These are phyloP conservation scores for Selaginella tamariscina DNA, from an alignment of 75 land plant genomes.

Conservation along the genomic window DNA sequence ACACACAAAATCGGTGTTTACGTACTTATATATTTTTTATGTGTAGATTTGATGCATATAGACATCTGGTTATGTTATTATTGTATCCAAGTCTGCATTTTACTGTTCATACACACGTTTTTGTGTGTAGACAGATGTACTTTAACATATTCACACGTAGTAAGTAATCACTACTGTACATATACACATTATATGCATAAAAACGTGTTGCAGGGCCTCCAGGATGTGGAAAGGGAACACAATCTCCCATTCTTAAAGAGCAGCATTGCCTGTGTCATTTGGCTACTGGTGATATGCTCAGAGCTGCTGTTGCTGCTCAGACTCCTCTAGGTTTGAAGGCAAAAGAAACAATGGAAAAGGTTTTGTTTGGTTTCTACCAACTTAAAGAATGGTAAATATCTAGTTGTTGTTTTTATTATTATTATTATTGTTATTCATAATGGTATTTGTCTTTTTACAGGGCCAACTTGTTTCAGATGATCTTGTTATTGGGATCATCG, in stretches of 20 bases:
- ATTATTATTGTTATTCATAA: background rate
- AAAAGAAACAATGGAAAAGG: conserved; percentile 93
- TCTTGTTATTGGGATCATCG: conserved; percentile 89
- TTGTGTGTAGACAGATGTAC: too few species aligned
- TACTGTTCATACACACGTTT: too few species aligned
- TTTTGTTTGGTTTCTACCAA: conserved; percentile 12
- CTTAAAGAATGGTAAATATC: background rate
- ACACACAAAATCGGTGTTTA: too few species aligned
- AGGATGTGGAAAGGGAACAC: conserved; percentile 93
- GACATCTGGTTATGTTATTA: too few species aligned
- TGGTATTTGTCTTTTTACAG: conserved; percentile 23
- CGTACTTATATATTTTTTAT: too few species aligned
- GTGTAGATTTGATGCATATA: too few species aligned
- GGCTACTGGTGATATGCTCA: conserved; percentile 94
- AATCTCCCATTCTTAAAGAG: conserved; percentile 88
- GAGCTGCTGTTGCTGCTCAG: conserved; percentile 87
- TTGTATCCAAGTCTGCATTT: too few species aligned
- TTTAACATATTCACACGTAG: too few species aligned
- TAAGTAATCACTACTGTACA: too few species aligned
- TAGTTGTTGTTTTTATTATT: conserved; percentile 3
- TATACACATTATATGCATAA: too few species aligned
- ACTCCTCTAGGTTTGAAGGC: conserved; percentile 87
- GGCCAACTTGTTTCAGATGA: conserved; percentile 95
- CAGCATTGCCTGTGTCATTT: conserved; percentile 86
- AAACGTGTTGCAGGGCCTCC: too few species aligned